Conservation (phyloP, 2,329 filamentous ascomycete genomes). For the Xylaria sp. region DNA sequence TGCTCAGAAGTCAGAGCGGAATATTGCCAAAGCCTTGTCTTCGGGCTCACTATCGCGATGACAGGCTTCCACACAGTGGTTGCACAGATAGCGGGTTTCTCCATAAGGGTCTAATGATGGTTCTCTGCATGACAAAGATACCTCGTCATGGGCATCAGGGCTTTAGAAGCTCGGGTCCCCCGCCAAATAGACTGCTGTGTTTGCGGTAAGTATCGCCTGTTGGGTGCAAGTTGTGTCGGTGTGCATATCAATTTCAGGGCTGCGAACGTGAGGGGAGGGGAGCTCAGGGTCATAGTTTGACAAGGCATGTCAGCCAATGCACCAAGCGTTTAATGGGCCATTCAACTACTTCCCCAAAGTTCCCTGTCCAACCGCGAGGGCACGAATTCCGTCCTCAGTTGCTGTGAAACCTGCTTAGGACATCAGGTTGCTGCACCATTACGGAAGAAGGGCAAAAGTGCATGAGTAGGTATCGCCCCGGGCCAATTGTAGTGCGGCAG, state of each 20-base stretch:
- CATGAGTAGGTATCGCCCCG: slow-evolving; percentile 14
- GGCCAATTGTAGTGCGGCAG: slow-evolving; percentile 28
- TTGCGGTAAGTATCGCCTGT: slow-evolving; percentile 6
- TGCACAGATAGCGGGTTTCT: background rate
- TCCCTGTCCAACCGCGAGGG: slow-evolving; percentile 11
- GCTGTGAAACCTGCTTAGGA: slow-evolving; percentile 30
- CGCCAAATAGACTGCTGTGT: slow-evolving; percentile 2
- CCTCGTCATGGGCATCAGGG: slow-evolving; percentile 10
- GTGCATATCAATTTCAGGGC: slow-evolving; percentile 33
- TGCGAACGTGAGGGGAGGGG: slow-evolving; percentile 18
- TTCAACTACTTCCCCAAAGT: slow-evolving; percentile 14
- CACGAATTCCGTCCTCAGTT: slow-evolving; percentile 18
- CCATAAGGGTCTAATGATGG: background rate
- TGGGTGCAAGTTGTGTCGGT: slow-evolving; percentile 25
- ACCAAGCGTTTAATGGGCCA: slow-evolving; percentile 34
- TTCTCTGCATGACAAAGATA: background rate
- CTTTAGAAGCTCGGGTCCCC: slow-evolving; percentile 6
- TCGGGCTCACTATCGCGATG: background rate
- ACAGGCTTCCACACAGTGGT: background rate
- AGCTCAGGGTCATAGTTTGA: slow-evolving; percentile 2
- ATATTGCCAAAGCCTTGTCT: background rate
- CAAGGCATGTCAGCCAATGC: slow-evolving; percentile 10
- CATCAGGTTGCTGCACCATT: slow-evolving; percentile 18
- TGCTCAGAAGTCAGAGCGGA: background rate
- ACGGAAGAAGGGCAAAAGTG: slow-evolving; percentile 20